Base-by-base conservation (phyloP, 305 asterid genomes). In the Petunia hybrid region DNA sequence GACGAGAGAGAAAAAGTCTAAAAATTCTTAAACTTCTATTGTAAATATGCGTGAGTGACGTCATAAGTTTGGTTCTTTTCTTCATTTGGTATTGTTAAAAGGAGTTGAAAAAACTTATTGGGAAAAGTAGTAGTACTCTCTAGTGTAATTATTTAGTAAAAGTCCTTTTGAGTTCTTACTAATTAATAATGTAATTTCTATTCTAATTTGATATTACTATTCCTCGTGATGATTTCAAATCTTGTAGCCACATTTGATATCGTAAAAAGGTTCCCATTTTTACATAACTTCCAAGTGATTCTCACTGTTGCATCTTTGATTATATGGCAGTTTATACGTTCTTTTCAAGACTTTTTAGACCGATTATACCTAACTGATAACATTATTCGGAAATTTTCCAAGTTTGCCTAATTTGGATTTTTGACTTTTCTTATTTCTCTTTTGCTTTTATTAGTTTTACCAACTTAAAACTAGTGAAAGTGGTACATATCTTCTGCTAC, bases 371-470 rank as follows among this genome's bases (percentile, higher is more conserved):
- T 71, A 71, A 71, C 22, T 71, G 43, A 48, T 0, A 71, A 71
- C 43, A 56, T 10, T 71, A 71, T 71, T 48, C 42, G 43, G 31
- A 2, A 48, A 31, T 6, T 67, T 48, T 71, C 77, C 61, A 48
- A 46, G 77, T 46, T 71, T 10, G 41, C 61, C 61, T 71, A 71
- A 70, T 42, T 70, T 70, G 61, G 61, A 70, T 31, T 9, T 70
- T 71, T 71, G 43, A 71, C 41, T 31, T 48, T 71, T 22, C 31
- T 22, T 22, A 22, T 22, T 31, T 16, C 22, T 46, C 61, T 35
- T 35, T 45, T 45, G 41, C 13, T 46, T 71, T 36, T 70, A 2
- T 69, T 22, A 45, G n/a, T 68, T 46, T 45, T 68, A 9, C 43
- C 16, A 69, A 69, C 43, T 43, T 46, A 16, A 69, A 22, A 42